Conservation (phyloP, 257 asterid genomes). For the Gentiana macrophylla region DNA sequence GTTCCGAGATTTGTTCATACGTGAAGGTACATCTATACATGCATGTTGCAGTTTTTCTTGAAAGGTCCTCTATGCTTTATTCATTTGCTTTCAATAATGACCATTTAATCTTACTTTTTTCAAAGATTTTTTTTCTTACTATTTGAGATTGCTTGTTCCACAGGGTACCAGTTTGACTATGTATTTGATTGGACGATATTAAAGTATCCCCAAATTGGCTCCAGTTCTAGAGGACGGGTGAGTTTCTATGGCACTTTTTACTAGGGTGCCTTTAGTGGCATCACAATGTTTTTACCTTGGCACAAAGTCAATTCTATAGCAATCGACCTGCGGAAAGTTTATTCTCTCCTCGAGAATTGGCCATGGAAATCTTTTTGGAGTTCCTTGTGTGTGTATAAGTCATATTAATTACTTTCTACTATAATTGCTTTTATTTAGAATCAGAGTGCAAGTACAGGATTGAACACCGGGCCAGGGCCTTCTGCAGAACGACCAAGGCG, state of each 20-base stretch:
- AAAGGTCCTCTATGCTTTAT: background rate
- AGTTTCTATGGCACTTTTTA: conserved; percentile 11
- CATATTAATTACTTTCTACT: conserved; percentile 1
- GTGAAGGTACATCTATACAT: conserved; percentile 53
- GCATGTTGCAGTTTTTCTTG: background rate
- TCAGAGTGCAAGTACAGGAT: conserved; percentile 52
- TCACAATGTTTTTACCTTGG: no score
- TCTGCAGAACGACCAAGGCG: conserved; percentile 84
- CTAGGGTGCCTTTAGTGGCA: no score
- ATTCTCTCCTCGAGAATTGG: no score
- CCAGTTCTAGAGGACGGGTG: conserved; percentile 77
- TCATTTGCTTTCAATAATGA: conserved; percentile 1
- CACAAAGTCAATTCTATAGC: no score
- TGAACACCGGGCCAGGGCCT: conserved; percentile 66
- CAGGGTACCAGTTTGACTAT: conserved; percentile 94
- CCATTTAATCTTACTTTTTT: conserved; percentile 2
- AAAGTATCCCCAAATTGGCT: conserved; percentile 90
- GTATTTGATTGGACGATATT: conserved; percentile 94
- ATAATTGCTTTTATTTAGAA: conserved; percentile 32
- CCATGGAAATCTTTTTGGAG: no score
- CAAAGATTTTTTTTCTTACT: conserved; percentile 3
- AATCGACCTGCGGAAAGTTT: no score
- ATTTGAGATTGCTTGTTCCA: conserved; percentile 14
- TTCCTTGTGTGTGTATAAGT: background rate
- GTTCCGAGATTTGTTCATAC: conserved; percentile 85